A percentile compares a stretch with the other conserved stretches of the same genome.
These are phyloP conservation scores for Juncus inflexus DNA, from an alignment of 176 grass and related monocot genomes.

Conservation along the genomic window DNA sequence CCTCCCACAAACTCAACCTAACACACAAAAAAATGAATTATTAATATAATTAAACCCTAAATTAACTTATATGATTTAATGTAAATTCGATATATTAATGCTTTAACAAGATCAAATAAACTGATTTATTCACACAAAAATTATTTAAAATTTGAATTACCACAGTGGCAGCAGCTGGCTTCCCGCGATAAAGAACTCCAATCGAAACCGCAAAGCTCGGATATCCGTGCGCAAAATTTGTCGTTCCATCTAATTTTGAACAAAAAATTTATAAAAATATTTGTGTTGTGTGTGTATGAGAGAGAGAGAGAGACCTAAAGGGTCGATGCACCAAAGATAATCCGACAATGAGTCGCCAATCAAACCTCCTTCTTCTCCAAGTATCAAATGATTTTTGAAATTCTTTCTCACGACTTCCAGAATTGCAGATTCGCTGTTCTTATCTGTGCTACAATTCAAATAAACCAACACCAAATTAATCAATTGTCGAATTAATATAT, in stretches of 20 bases:
- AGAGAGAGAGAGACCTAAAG: conserved; percentile 58
- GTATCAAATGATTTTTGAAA: conserved; percentile 92
- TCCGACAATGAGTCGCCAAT: conserved; percentile 81
- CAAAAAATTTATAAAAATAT: conserved; percentile 18
- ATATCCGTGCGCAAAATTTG: conserved; percentile 98
- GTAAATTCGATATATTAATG: too few relatives aligned
- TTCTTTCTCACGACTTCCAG: conserved; percentile 76
- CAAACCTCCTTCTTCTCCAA: conserved; percentile 96
- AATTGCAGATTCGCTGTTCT: conserved; percentile 78
- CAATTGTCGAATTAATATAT: background rate
- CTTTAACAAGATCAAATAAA: conserved; percentile 5
- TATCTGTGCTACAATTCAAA: conserved; percentile 76
- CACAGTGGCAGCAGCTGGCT: conserved; percentile 87
- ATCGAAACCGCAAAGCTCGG: conserved; percentile 96
- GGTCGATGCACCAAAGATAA: conserved; percentile 99
- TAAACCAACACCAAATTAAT: background rate
- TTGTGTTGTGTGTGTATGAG: background rate
- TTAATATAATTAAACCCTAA: background rate
- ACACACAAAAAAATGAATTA: conserved; percentile 16
- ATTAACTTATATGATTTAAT: background rate
- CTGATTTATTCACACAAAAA: background rate
- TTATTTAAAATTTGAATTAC: conserved; percentile 39
- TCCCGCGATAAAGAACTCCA: conserved; percentile 83
- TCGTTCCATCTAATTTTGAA: conserved; percentile 76
- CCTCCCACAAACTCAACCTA: conserved; percentile 97